Conservation (phyloP, 441 rosid species). For the Rhodomyrtus psidioides region DNA sequence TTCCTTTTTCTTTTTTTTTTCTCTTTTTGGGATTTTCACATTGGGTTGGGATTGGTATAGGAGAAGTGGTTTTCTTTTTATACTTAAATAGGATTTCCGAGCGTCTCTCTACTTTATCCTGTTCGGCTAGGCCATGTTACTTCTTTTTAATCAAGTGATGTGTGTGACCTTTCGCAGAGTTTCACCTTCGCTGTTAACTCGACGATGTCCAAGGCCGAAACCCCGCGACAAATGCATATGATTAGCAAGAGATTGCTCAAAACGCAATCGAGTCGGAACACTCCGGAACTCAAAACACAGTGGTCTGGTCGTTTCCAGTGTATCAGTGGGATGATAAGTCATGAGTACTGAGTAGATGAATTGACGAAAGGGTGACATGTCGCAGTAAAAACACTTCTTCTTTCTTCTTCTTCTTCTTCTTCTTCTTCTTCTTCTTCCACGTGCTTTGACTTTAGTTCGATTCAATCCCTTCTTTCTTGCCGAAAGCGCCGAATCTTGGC, state of each 20-base stretch:
- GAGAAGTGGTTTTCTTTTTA: constrained; percentile 22
- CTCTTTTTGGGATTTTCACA: constrained; percentile 6
- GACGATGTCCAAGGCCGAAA: not conserved
- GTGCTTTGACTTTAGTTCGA: not conserved
- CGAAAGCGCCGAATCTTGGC: not conserved
- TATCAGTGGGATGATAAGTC: no score
- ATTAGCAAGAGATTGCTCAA: no score
- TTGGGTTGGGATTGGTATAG: constrained; percentile 61
- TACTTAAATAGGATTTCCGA: constrained; percentile 20
- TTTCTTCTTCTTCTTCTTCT: not conserved
- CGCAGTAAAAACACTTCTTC: not conserved
- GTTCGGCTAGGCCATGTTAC: not conserved
- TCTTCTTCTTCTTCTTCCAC: not conserved
- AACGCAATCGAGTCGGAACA: no score
- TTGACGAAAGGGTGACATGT: not conserved
- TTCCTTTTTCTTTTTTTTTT: not conserved
- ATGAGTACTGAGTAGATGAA: not conserved
- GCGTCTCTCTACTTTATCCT: constrained; percentile 18
- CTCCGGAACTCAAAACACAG: not conserved
- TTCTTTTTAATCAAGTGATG: not conserved
- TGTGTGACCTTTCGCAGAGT: not conserved
- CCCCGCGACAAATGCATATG: no score
- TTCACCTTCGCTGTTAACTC: not conserved
- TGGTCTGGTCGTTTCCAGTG: not conserved
- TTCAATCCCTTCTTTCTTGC: not conserved